phyloP scores from a whole-genome alignment of 306 rosid genomes.

The Acacia melanoxylon region DNA sequence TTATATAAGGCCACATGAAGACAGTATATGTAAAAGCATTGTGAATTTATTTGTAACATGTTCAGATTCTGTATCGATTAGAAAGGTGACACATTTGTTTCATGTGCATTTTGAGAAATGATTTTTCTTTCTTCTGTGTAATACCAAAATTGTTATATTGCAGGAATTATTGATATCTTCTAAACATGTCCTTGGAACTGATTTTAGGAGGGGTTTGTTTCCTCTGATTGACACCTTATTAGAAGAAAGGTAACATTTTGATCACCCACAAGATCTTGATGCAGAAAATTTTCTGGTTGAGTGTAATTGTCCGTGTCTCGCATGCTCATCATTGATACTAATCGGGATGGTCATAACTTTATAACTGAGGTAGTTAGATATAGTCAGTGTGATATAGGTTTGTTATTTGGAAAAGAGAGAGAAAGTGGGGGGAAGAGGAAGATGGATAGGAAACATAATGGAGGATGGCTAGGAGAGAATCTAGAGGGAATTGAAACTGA shows the following conservation, averaged over 20 bases:
- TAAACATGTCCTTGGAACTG: slow-evolving; percentile 99
- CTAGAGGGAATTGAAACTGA: not conserved
- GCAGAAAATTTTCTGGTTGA: not conserved
- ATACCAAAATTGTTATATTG: slow-evolving; percentile 40
- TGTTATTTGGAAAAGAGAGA: not conserved
- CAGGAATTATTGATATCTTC: slow-evolving; percentile 95
- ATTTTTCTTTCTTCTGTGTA: slow-evolving; percentile 17
- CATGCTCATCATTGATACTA: slow-evolving; percentile 15
- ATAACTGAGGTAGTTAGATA: slow-evolving; percentile 3
- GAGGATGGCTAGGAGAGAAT: not conserved
- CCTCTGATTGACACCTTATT: slow-evolving; percentile 91
- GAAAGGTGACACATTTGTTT: slow-evolving; percentile 65
- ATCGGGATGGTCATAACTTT: slow-evolving; percentile 16
- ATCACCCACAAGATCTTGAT: slow-evolving; percentile 22
- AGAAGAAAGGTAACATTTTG: slow-evolving; percentile 81
- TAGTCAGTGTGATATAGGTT: slow-evolving; percentile 10
- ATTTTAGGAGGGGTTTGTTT: slow-evolving; percentile 97
- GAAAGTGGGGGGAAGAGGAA: not conserved
- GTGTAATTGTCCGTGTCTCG: slow-evolving; percentile 15
- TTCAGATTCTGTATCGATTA: slow-evolving; percentile 94
- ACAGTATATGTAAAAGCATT: slow-evolving; percentile 97
- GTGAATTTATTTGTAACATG: slow-evolving; percentile 98
- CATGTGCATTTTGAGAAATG: slow-evolving; percentile 8
- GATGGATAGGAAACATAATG: not conserved
- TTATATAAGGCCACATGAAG: slow-evolving; percentile 96